A percentile compares a stretch with the other conserved stretches of the same genome.
These are phyloP conservation scores for Fusarium sp. DNA, from an alignment of 2,329 filamentous ascomycete species.

Conservation along the genomic window DNA sequence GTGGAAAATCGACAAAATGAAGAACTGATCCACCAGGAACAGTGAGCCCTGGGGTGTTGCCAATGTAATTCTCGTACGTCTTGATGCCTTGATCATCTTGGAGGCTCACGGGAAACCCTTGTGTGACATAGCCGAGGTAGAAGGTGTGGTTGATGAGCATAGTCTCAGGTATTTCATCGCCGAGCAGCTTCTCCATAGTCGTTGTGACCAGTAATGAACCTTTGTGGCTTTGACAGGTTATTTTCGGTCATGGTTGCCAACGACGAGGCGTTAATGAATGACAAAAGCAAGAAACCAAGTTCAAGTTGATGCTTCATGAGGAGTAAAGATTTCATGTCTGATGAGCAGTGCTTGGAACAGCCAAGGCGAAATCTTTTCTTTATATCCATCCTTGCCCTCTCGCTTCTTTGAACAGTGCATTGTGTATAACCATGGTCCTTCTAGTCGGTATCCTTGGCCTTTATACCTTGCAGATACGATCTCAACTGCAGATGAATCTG, in stretches of 20 bases:
- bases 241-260: slow-evolving; percentile 12
- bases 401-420: no score
- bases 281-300: not conserved
- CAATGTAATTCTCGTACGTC: slow-evolving; percentile 23
- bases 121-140: slow-evolving; percentile 36
- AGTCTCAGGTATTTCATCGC: slow-evolving; percentile 21
- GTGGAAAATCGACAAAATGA: slow-evolving; percentile 61
- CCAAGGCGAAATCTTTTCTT: not conserved
- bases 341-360: not conserved
- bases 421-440: not conserved
- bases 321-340: not conserved
- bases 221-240: slow-evolving; percentile 29
- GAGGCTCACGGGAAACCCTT: slow-evolving; percentile 21
- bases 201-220: slow-evolving; percentile 40
- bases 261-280: not conserved
- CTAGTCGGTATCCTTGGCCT: not conserved
- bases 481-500: not conserved
- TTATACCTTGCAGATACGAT: not conserved
- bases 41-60: slow-evolving; percentile 39
- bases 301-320: not conserved
- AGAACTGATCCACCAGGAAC: slow-evolving; percentile 55
- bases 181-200: slow-evolving; percentile 31
- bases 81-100: slow-evolving; percentile 27
- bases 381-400: not conserved
- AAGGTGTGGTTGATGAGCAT: slow-evolving; percentile 30